phyloP scores from a whole-genome alignment of 345 rosid genomes.

The Noccaea caerulescens region DNA sequence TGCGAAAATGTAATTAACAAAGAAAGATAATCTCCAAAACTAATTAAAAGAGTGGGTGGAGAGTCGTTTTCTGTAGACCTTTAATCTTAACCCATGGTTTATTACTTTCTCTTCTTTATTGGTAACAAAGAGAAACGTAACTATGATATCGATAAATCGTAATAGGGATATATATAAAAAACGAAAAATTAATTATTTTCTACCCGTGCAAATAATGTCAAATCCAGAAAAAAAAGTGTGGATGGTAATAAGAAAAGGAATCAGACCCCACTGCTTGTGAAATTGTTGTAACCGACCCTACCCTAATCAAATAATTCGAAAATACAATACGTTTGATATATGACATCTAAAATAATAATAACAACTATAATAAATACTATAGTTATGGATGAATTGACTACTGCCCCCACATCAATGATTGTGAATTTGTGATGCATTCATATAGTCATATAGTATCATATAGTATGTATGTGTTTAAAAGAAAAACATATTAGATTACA shows the following conservation, averaged over 20 bases:
- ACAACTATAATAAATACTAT: constrained; percentile 30
- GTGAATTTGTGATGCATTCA: constrained; percentile 11
- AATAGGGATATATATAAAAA: background rate
- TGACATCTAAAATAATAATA: constrained; percentile 30
- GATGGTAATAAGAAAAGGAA: constrained; percentile 33
- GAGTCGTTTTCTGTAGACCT: constrained; percentile 57
- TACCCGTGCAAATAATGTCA: constrained; percentile 44
- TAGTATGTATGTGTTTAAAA: constrained; percentile 16
- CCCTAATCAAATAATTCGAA: constrained; percentile 47
- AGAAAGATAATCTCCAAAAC: constrained; percentile 37
- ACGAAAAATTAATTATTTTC: background rate
- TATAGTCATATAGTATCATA: background rate
- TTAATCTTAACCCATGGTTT: constrained; percentile 38
- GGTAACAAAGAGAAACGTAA: constrained; percentile 36
- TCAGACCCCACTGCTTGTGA: constrained; percentile 45
- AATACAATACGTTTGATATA: constrained; percentile 32
- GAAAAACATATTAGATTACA: constrained; percentile 23
- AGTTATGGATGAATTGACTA: constrained; percentile 43
- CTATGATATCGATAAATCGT: background rate
- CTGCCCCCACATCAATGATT: constrained; percentile 59
- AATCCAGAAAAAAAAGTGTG: constrained; percentile 36
- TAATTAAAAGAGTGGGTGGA: constrained; percentile 50
- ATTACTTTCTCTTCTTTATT: constrained; percentile 31
- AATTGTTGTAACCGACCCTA: constrained; percentile 53
- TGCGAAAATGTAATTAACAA: constrained; percentile 23